Conservation (phyloP, 805 yeast genomes). For the Starmera caribaea region DNA sequence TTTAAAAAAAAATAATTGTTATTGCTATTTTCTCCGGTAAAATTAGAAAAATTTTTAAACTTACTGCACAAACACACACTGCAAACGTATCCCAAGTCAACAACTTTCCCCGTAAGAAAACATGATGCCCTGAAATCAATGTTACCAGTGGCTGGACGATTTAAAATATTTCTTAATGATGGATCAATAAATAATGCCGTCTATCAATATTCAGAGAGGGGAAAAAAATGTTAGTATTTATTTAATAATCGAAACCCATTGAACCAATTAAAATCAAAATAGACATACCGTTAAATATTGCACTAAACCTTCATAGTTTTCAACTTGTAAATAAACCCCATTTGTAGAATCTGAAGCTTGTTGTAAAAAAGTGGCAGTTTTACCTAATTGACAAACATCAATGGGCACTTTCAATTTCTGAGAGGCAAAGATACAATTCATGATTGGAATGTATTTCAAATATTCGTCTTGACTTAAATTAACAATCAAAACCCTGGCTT, state of each 20-base stretch:
- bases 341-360: conserved; percentile 94
- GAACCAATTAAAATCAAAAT: too few relatives aligned
- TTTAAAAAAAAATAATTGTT: background rate
- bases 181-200: conserved; percentile 88
- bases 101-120: conserved; percentile 79
- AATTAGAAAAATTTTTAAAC: too few relatives aligned
- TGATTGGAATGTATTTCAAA: conserved; percentile 79
- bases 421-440: conserved; percentile 95
- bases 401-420: conserved; percentile 85
- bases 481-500: conserved; percentile 56
- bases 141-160: conserved; percentile 72
- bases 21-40: too few relatives aligned
- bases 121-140: conserved; percentile 95
- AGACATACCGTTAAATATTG: conserved; percentile 49
- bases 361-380: conserved; percentile 73
- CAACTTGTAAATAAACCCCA: conserved; percentile 72
- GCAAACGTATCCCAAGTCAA: conserved; percentile 91
- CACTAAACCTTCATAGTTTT: conserved; percentile 64
- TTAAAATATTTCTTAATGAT: conserved; percentile 60
- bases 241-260: background rate
- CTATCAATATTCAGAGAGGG: conserved; percentile 13
- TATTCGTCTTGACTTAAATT: conserved; percentile 67
- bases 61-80: conserved; percentile 80
- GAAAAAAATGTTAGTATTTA: background rate
- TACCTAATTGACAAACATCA: conserved; percentile 78